phyloP scores from a whole-genome alignment of 2,329 filamentous ascomycete genomes.

The Drechslera avenae region DNA sequence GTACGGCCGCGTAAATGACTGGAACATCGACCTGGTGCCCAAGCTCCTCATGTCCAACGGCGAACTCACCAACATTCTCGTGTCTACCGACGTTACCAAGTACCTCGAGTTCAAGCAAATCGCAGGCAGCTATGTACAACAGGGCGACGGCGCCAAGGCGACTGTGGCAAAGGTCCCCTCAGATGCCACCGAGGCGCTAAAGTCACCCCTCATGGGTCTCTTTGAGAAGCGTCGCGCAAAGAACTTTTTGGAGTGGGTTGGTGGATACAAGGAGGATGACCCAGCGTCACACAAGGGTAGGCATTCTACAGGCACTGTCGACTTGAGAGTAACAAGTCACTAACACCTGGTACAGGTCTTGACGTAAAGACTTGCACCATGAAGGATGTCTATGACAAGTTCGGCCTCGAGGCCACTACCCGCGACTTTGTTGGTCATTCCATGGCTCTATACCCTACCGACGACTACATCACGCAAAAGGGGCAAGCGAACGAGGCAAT shows the following conservation, averaged over 20 bases:
- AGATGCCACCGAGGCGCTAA: conserved; percentile 83
- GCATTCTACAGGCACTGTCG: conserved; percentile 21
- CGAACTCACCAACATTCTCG: conserved; percentile 97
- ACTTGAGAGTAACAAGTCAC: background rate
- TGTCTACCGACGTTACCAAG: conserved; percentile 77
- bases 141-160: conserved; percentile 78
- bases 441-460: conserved; percentile 93
- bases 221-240: conserved; percentile 98
- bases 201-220: conserved; percentile 92
- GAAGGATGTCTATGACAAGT: conserved; percentile 99
- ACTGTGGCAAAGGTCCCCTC: conserved; percentile 97
- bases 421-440: conserved; percentile 97
- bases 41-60: conserved; percentile 99
- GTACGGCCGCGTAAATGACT: conserved; percentile 95
- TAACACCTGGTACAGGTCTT: conserved; percentile 61
- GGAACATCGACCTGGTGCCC: conserved; percentile 98
- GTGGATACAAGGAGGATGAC: conserved; percentile 81
- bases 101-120: conserved; percentile 67
- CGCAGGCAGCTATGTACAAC: conserved; percentile 94
- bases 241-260: conserved; percentile 95
- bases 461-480: conserved; percentile 77
- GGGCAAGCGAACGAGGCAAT: conserved; percentile 84
- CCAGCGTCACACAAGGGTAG: conserved; percentile 86
- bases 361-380: conserved; percentile 80
- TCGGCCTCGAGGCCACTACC: conserved; percentile 85